Base-by-base conservation (phyloP, 352 stramenopile genomes). In the Phytophthora foliorum region DNA sequence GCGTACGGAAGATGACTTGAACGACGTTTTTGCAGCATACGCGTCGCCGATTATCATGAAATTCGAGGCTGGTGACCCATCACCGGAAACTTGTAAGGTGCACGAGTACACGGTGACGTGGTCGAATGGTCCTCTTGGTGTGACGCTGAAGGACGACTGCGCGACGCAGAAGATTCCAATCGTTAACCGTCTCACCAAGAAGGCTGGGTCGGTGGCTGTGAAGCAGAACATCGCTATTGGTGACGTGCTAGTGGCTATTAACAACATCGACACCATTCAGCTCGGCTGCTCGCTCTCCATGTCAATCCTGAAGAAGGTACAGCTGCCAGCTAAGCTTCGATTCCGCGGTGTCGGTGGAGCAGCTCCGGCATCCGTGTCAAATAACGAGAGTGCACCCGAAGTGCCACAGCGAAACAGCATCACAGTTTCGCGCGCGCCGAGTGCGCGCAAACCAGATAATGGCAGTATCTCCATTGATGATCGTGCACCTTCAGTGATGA, bases 241-340 rank as follows among this genome's bases (percentile, higher is more conserved):
- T 22, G 88, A 96, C 44, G 81, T 96, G 19, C 72, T 96, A 13
- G 88, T 94, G 45, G 85, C 88, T 31, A 96, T 96, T 66, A 96
- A 96, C 78, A 96, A 96, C 68, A 96, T 96, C 25, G 88, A 96
- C 57, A 96, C 88, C 17, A 94, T 96, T 59, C 87, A 94, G 68
- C 75, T 96, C 29, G 88, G 88, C 27, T 96, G 88, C 57, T 94
- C 88, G 48, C 69, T 96, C 22, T 94, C 86, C 29, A 96, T 96
- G 88, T 96, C 88, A 25, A 94, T 96, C 54, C 62, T 96, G 21
- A 96, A 96, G 70, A 96, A 96, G 61, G 88, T 96, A 39, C 88
- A 96, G 44, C 57, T 96, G 22, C 88, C 88, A 2, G 88, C 88
- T 2, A 94, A 91, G 67, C 80, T 96, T 8, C 86, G 85, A 55